Evolutionary conservation across 1,284 basidiomycete genomes (phyloP).

Genomic region (Cryptococcus deneoformans): DNA sequence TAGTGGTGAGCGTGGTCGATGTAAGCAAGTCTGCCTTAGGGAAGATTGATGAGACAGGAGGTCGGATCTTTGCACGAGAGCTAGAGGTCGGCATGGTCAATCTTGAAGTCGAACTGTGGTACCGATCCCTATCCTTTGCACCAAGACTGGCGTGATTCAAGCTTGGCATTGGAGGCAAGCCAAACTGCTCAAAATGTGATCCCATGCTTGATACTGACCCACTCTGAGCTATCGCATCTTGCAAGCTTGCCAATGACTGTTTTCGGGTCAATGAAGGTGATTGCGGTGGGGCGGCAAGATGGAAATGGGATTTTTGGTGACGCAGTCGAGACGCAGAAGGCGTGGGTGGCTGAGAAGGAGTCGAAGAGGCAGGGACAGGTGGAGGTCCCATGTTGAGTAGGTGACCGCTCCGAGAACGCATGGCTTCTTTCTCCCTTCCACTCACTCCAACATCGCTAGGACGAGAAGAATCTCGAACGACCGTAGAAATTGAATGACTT

Average conservation of each 20-base stretch:
- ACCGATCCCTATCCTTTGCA: not conserved
- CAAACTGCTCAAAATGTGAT: not conserved
- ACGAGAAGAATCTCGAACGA: not conserved
- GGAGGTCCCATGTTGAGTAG: conserved; percentile 8
- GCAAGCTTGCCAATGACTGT: conserved; percentile 41
- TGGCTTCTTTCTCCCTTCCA: conserved; percentile 16
- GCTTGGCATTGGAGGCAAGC: conserved; percentile 1
- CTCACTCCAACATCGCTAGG: conserved; percentile 6
- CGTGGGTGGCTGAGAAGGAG: conserved; percentile 15
- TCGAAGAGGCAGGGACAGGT: conserved; percentile 9
- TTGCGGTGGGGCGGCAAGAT: conserved; percentile 29
- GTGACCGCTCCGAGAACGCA: conserved; percentile 17
- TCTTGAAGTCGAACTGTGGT: conserved; percentile 48
- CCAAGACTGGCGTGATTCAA: not conserved
- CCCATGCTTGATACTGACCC: not conserved
- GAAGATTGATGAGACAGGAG: conserved; percentile 69
- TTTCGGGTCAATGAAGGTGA: conserved; percentile 30
- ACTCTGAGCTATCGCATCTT: conserved; percentile 21
- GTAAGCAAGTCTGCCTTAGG: conserved; percentile 27
- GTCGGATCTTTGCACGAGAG: conserved; percentile 65
- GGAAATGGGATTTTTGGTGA: conserved; percentile 43
- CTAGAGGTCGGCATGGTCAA: conserved; percentile 73
- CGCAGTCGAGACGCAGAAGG: conserved; percentile 32
- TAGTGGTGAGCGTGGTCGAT: conserved; percentile 17
- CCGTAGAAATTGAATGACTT: conserved; percentile 24